phyloP scores from a whole-genome alignment of 1,139 yeast species.

The Debaryomyces sp. region DNA sequence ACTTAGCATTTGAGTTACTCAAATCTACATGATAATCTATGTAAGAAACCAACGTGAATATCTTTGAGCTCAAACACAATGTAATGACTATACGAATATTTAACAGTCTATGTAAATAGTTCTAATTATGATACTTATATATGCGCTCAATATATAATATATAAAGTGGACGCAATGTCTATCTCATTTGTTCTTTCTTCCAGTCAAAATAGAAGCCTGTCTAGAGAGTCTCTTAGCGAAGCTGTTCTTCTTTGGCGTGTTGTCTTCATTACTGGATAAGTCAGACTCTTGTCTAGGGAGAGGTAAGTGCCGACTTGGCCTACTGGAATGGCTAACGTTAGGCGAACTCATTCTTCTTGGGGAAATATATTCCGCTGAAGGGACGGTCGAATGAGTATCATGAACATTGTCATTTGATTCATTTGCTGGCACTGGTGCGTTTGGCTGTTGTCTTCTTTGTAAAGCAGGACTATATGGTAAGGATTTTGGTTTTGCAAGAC shows the following conservation, averaged over 20 bases:
- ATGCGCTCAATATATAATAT: not conserved
- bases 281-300: conserved; percentile 1
- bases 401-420: conserved; percentile 12
- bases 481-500: conserved; percentile 58
- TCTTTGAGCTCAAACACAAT: conserved; percentile 5
- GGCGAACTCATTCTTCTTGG: not conserved
- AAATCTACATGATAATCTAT: too few relatives aligned
- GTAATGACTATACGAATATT: not conserved
- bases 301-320: not conserved
- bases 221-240: conserved; percentile 34
- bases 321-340: not conserved
- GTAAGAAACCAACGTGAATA: conserved; percentile 11
- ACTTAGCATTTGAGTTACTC: not conserved
- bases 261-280: conserved; percentile 2
- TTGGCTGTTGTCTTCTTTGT: conserved; percentile 25
- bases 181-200: conserved; percentile 17
- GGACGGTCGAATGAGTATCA: not conserved
- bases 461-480: conserved; percentile 69
- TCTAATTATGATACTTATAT: not conserved
- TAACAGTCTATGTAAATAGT: not conserved
- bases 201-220: conserved; percentile 34
- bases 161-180: not conserved
- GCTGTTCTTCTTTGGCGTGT: conserved; percentile 22
- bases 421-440: conserved; percentile 12
- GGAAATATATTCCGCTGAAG: not conserved